These are phyloP conservation scores for Phialocephala subalpina DNA, from an alignment of 2,329 filamentous ascomycete genomes.

Conservation along the genomic window DNA sequence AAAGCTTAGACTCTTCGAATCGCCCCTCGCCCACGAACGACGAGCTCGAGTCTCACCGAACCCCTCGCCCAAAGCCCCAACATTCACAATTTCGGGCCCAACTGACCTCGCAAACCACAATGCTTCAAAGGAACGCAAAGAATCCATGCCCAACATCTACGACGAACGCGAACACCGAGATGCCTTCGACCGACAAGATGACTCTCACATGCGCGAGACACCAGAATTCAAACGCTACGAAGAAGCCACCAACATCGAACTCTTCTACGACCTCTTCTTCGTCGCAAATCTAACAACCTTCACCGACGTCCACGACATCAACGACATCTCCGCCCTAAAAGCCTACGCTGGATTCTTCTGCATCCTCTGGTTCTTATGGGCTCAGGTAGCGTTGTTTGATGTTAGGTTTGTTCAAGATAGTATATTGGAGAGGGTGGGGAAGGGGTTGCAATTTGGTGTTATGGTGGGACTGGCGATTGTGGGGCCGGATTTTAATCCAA, in stretches of 20 bases:
- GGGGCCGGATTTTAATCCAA: conserved; percentile 51
- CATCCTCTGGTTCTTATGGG: conserved; percentile 63
- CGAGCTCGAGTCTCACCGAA: conserved; percentile 12
- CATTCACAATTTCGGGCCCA: conserved; percentile 22
- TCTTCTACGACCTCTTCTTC: conserved; percentile 69
- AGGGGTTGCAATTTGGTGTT: conserved; percentile 60
- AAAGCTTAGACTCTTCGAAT: conserved; percentile 31
- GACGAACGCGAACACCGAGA: background rate
- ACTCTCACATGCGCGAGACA: conserved; percentile 14
- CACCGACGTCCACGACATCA: conserved; percentile 61
- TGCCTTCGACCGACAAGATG: conserved; percentile 7
- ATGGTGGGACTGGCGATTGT: conserved; percentile 59
- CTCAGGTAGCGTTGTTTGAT: conserved; percentile 65
- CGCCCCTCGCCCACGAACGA: conserved; percentile 26
- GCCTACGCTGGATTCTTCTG: conserved; percentile 62
- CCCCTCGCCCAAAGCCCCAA: conserved; percentile 2
- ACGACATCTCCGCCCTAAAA: conserved; percentile 53
- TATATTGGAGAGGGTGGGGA: conserved; percentile 61
- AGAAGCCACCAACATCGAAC: conserved; percentile 40
- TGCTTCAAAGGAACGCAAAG: background rate
- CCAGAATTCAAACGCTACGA: conserved; percentile 32
- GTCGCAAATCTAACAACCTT: conserved; percentile 67
- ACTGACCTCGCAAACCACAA: conserved; percentile 5
- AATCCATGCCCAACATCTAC: conserved; percentile 9
- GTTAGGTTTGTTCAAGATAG: conserved; percentile 64